Base-by-base conservation (phyloP, 139 green algal genomes). In the Coelastrella sp. region DNA sequence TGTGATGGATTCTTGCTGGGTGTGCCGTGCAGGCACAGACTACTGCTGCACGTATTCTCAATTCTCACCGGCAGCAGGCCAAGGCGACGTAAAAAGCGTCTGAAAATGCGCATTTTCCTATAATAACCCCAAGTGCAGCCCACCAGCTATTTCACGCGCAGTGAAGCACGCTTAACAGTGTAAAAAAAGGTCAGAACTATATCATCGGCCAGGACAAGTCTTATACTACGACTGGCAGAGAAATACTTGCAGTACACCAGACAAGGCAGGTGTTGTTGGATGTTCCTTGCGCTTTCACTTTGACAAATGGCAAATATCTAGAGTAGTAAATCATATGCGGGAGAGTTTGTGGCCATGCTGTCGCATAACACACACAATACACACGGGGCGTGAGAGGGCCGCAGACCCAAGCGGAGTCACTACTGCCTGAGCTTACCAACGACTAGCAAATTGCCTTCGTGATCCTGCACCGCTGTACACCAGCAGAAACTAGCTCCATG, bases 31-130 rank as follows among this genome's bases (percentile, higher is more conserved):
- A 49, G 35, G 35, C 1, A 49, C 35, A 49, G 35, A 3, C 35
- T 49, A 5, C 35, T 49, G 35, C 35, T 49, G 35, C 35, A 49
- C 35, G 35, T 49, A 5, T 3, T 49, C 35, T 49, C 35, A 25
- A 12, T 82, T 24, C n/a, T 75, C 8, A 86, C 81, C 81, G 74
- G 74, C 9, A 86, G 59, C n/a, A 86, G 60, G 81, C 81, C 81
- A 17, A 86, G 59, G n/a, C 35, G 27, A 6, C 56, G 59, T 59
- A 86, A 25, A 17, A 73, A 86, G 59, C 81, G 81, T 59, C 22
- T 68, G 12, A 86, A 58, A 17, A 86, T 65, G 17, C 58, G 15
- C 81, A 86, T 86, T n/a, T 19, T 25, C 20, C 17, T 78, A 19
- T 27, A 78, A 17, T 22, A 17, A 4, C 15, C 12, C 63, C 12